Percentiles rank a stretch among this genome's conserved stretches.
Conservation (phyloP, 2,329 filamentous ascomycete genomes). For the Alternaria hordeiaustralica region DNA sequence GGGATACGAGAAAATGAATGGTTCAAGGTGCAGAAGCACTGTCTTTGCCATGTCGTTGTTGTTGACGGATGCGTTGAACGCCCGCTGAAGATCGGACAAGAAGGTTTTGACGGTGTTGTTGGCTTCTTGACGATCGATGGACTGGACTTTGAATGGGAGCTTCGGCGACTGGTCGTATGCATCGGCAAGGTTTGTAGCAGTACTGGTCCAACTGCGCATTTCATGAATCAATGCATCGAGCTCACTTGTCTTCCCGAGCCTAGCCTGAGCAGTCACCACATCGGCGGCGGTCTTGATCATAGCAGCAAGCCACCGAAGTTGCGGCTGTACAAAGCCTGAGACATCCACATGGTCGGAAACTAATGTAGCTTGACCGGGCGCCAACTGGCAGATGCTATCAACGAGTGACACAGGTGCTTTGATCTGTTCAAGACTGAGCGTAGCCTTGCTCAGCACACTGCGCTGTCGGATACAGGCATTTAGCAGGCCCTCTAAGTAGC, state of each 20-base stretch:
- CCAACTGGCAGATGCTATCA: constrained; percentile 32
- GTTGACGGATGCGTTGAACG: constrained; percentile 27
- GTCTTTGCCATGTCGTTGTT: constrained; percentile 33
- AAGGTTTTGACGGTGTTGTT: constrained; percentile 20
- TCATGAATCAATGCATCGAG: constrained; percentile 30
- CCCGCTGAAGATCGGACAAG: constrained; percentile 19
- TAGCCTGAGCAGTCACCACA: constrained; percentile 70
- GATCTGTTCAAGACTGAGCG: constrained; percentile 46
- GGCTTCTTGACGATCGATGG: constrained; percentile 20
- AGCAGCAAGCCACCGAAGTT: constrained; percentile 67
- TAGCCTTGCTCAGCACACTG: constrained; percentile 45
- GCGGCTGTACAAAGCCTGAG: constrained; percentile 21
- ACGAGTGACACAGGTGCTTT: constrained; percentile 47
- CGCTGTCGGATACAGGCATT: constrained; percentile 69
- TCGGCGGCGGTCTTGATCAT: constrained; percentile 69
- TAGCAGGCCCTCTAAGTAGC: constrained; percentile 86
- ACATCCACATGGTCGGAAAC: constrained; percentile 19
- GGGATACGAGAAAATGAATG: constrained; percentile 62
- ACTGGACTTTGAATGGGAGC: constrained; percentile 38
- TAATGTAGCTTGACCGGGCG: constrained; percentile 20
- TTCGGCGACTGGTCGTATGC: constrained; percentile 26
- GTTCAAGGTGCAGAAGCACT: constrained; percentile 65
- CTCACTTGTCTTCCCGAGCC: constrained; percentile 60
- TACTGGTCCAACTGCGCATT: constrained; percentile 34
- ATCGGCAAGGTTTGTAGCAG: constrained; percentile 23